phyloP scores from a whole-genome alignment of 1,284 basidiomycete species.

The Tremellales sp. region DNA sequence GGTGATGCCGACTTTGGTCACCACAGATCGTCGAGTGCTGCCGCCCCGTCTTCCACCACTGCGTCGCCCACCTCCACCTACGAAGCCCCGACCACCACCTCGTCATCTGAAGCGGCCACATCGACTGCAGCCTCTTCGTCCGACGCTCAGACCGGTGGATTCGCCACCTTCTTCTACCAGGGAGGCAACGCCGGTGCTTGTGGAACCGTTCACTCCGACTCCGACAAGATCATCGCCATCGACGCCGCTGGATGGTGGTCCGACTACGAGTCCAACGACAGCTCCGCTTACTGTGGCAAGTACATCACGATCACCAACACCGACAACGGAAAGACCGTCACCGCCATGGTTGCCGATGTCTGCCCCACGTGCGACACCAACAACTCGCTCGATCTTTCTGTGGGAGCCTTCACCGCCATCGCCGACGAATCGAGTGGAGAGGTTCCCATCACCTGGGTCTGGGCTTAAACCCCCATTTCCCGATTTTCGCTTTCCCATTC shows the following conservation, averaged over 20 bases:
- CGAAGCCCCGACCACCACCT: conserved; percentile 3
- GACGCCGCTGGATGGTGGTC: conserved; percentile 31
- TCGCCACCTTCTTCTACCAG: conserved; percentile 69
- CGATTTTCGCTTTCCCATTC: no score
- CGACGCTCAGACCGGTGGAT: conserved; percentile 30
- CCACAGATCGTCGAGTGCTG: conserved; percentile 10
- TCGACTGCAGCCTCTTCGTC: conserved; percentile 22
- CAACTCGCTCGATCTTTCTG: conserved; percentile 73
- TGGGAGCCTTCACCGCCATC: conserved; percentile 65
- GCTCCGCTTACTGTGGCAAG: conserved; percentile 31
- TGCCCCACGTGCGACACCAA: conserved; percentile 70
- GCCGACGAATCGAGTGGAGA: conserved; percentile 57
- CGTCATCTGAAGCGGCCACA: conserved; percentile 18
- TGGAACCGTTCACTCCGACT: conserved; percentile 63
- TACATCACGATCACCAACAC: conserved; percentile 31
- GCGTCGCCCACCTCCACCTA: conserved; percentile 12
- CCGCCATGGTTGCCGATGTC: conserved; percentile 66
- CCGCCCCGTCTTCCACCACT: conserved; percentile 17
- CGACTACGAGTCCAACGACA: conserved; percentile 17
- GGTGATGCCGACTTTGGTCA: conserved; percentile 10
- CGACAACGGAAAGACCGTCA: conserved; percentile 57
- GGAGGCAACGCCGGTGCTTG: conserved; percentile 65
- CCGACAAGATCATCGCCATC: conserved; percentile 63
- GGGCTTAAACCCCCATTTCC: conserved; percentile 20
- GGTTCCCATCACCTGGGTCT: conserved; percentile 57